Evolutionary conservation across 768 basidiomycete species (phyloP), one percentile per base, ranked within the genome.

Genomic region (Gyrodon lividus): DNA sequence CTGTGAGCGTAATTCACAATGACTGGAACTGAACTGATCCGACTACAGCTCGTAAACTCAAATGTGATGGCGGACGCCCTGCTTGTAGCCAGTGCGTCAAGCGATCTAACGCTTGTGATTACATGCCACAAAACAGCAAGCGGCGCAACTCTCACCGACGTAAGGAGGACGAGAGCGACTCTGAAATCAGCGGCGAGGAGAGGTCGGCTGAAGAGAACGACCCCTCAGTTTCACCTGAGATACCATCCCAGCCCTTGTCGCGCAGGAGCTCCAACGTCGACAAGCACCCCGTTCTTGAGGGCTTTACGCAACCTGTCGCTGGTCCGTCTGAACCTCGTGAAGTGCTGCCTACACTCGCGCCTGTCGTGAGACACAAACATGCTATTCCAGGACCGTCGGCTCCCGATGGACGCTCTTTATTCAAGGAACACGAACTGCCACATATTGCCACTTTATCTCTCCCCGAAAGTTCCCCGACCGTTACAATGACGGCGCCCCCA

Each of bases 1-100:
- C 55, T 91, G 90, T 91, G 51, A 48, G 42, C 33, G 28, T 50
- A 55, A 55, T 61, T 19, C 34, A 37, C 54, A 51, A 22, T 49
- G 41, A 47, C 35, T 43, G 47, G 50, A 44, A 59, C 58, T 61
- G 47, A 62, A 62, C 34, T 48, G 54, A 56, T 58, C 45, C 41
- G 53, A 57, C 48, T 55, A 46, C 68, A 92, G 90, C 89, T 44
- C 83, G 90, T 54, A 92, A 92, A 72, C 77, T 92, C 38, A 92
- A 92, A 74, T 92, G 90, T 67, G 90, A 92, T 61, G 90, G 90
- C 44, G 87, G 86, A 37, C 81, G 87, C 43, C 90, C 90, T 7
- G 86, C 89, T 13, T 92, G 90, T 64, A 75, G 81, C 42, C 90
- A 92, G 66, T 92, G 90, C 64, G 72, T 83, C 54, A 91, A 92